Evolutionary conservation across 192 early-diverging fungal species (phyloP), one percentile per base, ranked within the genome.

Genomic region (Backusella morwellensis): DNA sequence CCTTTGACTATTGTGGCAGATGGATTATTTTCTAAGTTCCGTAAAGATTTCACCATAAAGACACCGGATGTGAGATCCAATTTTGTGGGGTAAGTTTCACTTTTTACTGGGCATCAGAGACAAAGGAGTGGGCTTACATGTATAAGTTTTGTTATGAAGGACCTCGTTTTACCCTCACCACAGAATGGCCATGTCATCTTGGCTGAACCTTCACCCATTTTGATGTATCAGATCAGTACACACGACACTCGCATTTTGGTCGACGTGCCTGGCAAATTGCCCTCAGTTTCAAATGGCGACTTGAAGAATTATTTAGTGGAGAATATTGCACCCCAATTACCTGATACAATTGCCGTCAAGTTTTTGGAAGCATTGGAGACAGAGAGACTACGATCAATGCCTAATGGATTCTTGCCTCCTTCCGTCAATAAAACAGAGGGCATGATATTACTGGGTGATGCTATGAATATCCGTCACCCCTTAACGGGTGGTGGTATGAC

Each of bases 401-500:
- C 95, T 44, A 97, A 95, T 87, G 90, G 88, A 35, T 97, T 90
- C 79, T 87, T 99, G n/a, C 95, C 96, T 14, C 93, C 97, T 3
- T 89, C 92, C 0, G 80, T 81, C n/a, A 95, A 97, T 80, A 77
- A 78, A n/a, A 75, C 83, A 8, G 78, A 86, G 36, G 98, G 98
- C 6, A 82, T 97, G 7, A 86, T 98, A 52, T 80, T 97, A 15
- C 81, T 98, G 23, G 98, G 98, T 63, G 98, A 99, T 86, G 95
- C 98, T 2, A 91, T 95, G 83, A 99, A 99, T 78, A 97, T 98
- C 87, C 89, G 97, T 38, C 96, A 98, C 75, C 96, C 96, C 19
- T 85, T 99, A 70, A 98, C 96, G 0, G 97, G 97, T 56, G 96
- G 90, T 71, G 98, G 98, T 29, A 99, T 99, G 98, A 98, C 98